Percentiles rank a stretch among this genome's conserved stretches.
Conservation (phyloP, 1,284 basidiomycete species). For the Hymenochaete sp. region DNA sequence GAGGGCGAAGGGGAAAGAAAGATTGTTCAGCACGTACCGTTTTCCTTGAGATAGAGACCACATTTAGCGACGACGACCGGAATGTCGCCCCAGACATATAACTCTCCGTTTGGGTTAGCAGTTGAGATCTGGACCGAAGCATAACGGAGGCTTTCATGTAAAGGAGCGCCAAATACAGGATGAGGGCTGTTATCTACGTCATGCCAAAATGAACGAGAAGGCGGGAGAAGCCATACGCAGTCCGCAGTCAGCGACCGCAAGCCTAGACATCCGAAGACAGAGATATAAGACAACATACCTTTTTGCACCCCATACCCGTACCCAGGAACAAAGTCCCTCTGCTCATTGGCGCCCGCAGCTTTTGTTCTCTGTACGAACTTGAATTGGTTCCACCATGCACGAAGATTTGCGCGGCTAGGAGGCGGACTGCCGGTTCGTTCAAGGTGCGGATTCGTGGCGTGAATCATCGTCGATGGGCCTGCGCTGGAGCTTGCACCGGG, state of each 20-base stretch:
- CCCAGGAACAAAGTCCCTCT: constrained; percentile 8
- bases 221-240: too few relatives aligned
- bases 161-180: constrained; percentile 78
- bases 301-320: constrained; percentile 10
- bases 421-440: constrained; percentile 21
- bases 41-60: constrained; percentile 86
- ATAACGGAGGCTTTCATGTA: constrained; percentile 76
- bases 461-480: neutral
- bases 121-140: constrained; percentile 94
- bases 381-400: constrained; percentile 80
- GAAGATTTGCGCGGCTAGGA: constrained; percentile 55
- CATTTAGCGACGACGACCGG: constrained; percentile 97
- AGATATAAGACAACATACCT: constrained; percentile 13
- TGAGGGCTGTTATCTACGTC: constrained; percentile 27
- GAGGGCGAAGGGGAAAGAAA: constrained; percentile 5
- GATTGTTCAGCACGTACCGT: constrained; percentile 43
- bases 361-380: constrained; percentile 51
- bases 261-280: constrained; percentile 5
- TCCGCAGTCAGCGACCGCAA: constrained; percentile 10
- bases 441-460: constrained; percentile 2
- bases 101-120: constrained; percentile 71
- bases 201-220: constrained; percentile 13
- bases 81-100: constrained; percentile 90
- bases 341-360: constrained; percentile 33
- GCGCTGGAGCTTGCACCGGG: neutral